Evolutionary conservation across 441 rosid species (phyloP).

Genomic region (Gossypium trilobum): DNA sequence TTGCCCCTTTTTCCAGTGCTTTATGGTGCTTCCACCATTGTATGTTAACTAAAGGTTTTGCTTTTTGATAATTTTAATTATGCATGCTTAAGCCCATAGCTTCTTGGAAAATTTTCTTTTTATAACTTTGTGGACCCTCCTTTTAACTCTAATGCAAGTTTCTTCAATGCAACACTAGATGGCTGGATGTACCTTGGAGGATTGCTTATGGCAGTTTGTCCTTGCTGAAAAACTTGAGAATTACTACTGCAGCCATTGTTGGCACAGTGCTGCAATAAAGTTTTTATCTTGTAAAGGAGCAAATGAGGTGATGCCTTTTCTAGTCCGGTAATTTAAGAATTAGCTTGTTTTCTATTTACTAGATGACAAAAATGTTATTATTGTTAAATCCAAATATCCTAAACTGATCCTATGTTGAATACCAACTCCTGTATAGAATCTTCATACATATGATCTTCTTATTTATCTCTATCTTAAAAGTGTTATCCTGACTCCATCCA

Average conservation of each 20-base stretch:
- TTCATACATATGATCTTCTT: neutral
- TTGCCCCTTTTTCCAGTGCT: slow-evolving; percentile 59
- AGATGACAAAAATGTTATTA: neutral
- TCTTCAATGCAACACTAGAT: slow-evolving; percentile 30
- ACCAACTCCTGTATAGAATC: neutral
- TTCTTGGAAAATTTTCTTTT: slow-evolving; percentile 6
- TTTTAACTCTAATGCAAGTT: neutral
- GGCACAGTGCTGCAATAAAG: slow-evolving; percentile 68
- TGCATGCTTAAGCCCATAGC: slow-evolving; percentile 1
- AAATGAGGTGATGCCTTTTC: slow-evolving; percentile 36
- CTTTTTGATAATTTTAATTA: slow-evolving; percentile 20
- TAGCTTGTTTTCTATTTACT: neutral
- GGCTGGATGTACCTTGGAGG: slow-evolving; percentile 53
- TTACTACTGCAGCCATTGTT: slow-evolving; percentile 64
- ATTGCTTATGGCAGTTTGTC: slow-evolving; percentile 60
- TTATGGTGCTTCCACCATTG: slow-evolving; percentile 46
- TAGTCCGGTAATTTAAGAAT: neutral
- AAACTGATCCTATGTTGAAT: neutral
- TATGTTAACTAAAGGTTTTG: slow-evolving; percentile 51
- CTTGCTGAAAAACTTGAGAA: slow-evolving; percentile 52
- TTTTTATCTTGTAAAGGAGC: slow-evolving; percentile 37
- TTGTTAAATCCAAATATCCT: neutral
- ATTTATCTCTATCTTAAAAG: neutral
- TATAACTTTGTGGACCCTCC: neutral
- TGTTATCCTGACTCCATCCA: neutral